Base-by-base conservation (phyloP, 805 yeast genomes). In the Lachancea dasiensis region DNA sequence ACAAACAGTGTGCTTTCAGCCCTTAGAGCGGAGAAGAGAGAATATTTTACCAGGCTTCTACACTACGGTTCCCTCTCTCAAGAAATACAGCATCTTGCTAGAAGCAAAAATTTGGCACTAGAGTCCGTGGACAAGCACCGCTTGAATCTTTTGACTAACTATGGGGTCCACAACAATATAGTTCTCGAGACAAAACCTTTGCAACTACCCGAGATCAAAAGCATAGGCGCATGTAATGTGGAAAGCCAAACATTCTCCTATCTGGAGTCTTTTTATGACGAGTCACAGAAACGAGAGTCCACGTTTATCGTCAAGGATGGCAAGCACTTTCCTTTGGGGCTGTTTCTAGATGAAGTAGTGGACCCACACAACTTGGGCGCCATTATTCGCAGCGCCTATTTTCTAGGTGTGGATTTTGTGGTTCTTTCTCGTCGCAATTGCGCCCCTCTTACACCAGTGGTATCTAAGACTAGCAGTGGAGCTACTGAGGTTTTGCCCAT, bases 361-460 rank as follows among this genome's bases (percentile, higher is more conserved):
- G 95, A 86, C 57, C 90, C 95, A 0, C 94, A 85, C 56, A 86
- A 86, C 55, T 67, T 85, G 48, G 96, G 96, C 6, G 92, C 90
- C 17, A 75, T 86, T 29, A 61, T 84, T 20, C 66, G 96, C 54
- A 74, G 87, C 2, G 90, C 94, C 0, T 81, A 78, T 61, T 86
- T 70, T 60, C 65, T 86, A 10, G 95, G 95, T 6, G 95, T 71
- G 2, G 95, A 87, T 60, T 82, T 85, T 51, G 64, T 86, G 5
- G 76, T 81, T 1, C 61, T 81, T 29, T 81, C 94, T 2, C 77
- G 73, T 24, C 73, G 72, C 35, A 81, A 84, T 52, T 74, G 84
- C 49, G 85, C 95, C 1, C 73, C 80, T 13, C 58, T 87, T 41
- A 76, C 90, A 0, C 86, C 95, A 0, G 80, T 73, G 0, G 89